These are phyloP conservation scores for Metschnikowia arizonensis DNA, from an alignment of 805 yeast species.

Conservation along the genomic window DNA sequence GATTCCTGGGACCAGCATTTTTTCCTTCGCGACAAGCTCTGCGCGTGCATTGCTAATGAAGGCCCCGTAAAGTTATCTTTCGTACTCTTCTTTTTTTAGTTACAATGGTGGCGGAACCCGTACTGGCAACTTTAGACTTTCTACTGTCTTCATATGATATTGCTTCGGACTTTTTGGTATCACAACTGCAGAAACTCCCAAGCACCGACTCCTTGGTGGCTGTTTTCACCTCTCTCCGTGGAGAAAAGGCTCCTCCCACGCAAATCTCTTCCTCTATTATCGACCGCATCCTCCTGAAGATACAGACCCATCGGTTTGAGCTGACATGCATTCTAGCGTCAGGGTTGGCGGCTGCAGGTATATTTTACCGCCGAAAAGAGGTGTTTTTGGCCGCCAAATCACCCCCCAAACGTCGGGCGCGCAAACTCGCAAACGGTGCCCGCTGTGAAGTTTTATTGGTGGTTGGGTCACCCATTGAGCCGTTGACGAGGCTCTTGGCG, in stretches of 20 bases:
- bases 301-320: slow-evolving; percentile 6
- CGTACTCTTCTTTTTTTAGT: background rate
- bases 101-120: slow-evolving; percentile 44
- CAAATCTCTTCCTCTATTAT: background rate
- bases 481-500: slow-evolving; percentile 64
- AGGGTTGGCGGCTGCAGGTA: slow-evolving; percentile 12
- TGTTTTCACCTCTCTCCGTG: slow-evolving; percentile 3
- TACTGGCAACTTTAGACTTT: slow-evolving; percentile 34
- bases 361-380: slow-evolving; percentile 5
- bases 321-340: slow-evolving; percentile 5
- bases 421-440: slow-evolving; percentile 62
- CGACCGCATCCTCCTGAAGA: background rate
- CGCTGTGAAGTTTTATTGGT: slow-evolving; percentile 70
- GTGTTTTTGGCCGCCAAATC: slow-evolving; percentile 7
- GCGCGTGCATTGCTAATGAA: background rate
- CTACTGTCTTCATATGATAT: slow-evolving; percentile 22
- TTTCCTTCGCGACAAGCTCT: slow-evolving; percentile 10
- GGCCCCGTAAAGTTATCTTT: background rate
- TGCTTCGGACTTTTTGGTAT: slow-evolving; percentile 20
- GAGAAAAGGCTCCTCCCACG: slow-evolving; percentile 1
- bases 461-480: slow-evolving; percentile 74
- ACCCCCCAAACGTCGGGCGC: slow-evolving; percentile 47
- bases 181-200: slow-evolving; percentile 24
- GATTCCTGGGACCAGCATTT: slow-evolving; percentile 49
- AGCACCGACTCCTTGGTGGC: slow-evolving; percentile 15